These are phyloP conservation scores for Fimicolochytrium jonesii DNA, from an alignment of 192 early-diverging fungal genomes.

Conservation along the genomic window DNA sequence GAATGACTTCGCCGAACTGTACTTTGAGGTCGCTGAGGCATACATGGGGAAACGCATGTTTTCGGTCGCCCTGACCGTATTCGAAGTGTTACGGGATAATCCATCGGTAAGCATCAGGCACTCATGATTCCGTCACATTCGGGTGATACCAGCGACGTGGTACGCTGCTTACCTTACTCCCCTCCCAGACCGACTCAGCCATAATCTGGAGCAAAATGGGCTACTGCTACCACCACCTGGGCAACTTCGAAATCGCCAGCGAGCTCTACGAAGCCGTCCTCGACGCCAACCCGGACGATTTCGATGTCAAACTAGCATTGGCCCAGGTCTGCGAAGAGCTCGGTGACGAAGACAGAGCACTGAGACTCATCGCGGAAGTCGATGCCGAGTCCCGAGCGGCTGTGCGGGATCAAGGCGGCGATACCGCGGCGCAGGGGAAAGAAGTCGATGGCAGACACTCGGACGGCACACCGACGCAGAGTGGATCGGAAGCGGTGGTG, in stretches of 20 bases:
- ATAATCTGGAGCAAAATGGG: slow-evolving; percentile 56
- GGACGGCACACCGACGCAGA: background rate
- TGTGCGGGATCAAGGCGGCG: background rate
- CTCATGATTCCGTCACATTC: no score
- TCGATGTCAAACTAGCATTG: slow-evolving; percentile 62
- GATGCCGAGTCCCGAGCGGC: background rate
- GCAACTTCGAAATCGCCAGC: slow-evolving; percentile 49
- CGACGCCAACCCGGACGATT: slow-evolving; percentile 57
- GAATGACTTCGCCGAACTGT: slow-evolving; percentile 62
- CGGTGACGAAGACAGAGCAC: slow-evolving; percentile 48
- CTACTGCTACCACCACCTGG: slow-evolving; percentile 54
- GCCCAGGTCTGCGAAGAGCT: slow-evolving; percentile 71
- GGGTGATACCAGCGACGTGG: no score
- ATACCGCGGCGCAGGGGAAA: slow-evolving; percentile 6
- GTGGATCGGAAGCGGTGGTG: background rate
- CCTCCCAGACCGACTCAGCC: slow-evolving; percentile 26
- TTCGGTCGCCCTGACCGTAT: slow-evolving; percentile 56
- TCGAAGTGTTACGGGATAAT: slow-evolving; percentile 27
- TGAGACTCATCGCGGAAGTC: no score
- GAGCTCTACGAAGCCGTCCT: slow-evolving; percentile 47
- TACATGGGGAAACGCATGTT: slow-evolving; percentile 63
- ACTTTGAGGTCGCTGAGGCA: slow-evolving; percentile 70
- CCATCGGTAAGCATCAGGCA: no score
- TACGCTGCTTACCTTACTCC: background rate
- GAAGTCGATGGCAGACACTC: background rate